Evolutionary conservation across 768 basidiomycete species (phyloP).

Genomic region (Russula sp.): DNA sequence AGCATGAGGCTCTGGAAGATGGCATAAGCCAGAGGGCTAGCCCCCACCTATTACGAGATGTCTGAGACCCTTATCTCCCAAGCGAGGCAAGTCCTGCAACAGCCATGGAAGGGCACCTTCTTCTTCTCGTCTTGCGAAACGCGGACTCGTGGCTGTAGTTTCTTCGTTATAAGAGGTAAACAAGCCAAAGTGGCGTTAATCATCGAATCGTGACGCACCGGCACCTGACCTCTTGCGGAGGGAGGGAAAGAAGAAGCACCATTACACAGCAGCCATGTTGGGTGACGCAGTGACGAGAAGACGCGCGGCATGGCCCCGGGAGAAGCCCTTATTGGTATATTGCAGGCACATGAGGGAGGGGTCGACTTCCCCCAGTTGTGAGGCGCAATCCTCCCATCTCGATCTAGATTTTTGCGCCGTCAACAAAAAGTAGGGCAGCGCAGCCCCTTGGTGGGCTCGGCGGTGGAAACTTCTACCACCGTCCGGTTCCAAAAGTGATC

Average conservation of each 20-base stretch:
- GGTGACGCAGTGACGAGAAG: constrained; percentile 6
- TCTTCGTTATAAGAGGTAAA: not conserved
- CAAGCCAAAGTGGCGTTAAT: not conserved
- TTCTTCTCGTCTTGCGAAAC: not conserved
- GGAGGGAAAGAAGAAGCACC: not conserved
- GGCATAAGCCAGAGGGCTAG: constrained; percentile 8
- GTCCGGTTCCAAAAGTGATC: too few relatives aligned
- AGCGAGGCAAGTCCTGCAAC: not conserved
- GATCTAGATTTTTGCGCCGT: not conserved
- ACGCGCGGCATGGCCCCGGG: not conserved
- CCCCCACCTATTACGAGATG: constrained; percentile 1
- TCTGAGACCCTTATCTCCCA: constrained; percentile 3
- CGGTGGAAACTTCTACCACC: too few relatives aligned
- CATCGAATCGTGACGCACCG: constrained; percentile 5
- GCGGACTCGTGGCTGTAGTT: not conserved
- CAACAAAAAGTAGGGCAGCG: not conserved
- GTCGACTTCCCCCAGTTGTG: not conserved
- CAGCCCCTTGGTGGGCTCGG: too few relatives aligned
- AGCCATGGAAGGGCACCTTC: not conserved
- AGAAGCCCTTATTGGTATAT: not conserved
- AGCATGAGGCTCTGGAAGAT: not conserved
- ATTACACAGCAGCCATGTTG: not conserved
- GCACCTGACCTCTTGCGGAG: not conserved
- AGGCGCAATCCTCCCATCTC: not conserved
- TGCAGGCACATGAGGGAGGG: not conserved